A percentile compares a stretch with the other conserved stretches of the same genome.
These are phyloP conservation scores for Nicotiana tabacum DNA, from an alignment of 257 asterid species.

Conservation along the genomic window DNA sequence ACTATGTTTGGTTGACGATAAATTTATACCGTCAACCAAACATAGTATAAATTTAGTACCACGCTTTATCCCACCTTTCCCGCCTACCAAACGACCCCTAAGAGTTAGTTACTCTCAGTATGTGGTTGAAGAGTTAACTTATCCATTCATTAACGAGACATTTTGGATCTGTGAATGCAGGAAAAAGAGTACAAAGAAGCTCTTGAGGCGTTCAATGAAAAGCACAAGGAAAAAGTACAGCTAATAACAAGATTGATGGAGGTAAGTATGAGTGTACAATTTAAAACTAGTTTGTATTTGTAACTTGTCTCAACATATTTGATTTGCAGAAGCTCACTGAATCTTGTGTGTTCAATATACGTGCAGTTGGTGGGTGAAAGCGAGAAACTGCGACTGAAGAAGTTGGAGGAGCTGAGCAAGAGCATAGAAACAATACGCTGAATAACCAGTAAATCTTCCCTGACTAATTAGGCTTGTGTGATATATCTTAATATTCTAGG, in stretches of 20 bases:
- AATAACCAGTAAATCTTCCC: conserved; percentile 23
- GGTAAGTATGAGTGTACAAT: conserved; percentile 40
- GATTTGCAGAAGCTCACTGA: not conserved
- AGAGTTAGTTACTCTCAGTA: not conserved
- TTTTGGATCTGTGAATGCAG: conserved; percentile 26
- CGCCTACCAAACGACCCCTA: not conserved
- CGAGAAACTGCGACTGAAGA: conserved; percentile 85
- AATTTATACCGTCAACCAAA: too few relatives aligned
- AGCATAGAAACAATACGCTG: conserved; percentile 70
- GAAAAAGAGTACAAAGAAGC: conserved; percentile 97
- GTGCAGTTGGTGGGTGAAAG: conserved; percentile 89
- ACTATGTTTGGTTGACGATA: too few relatives aligned
- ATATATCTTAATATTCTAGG: conserved; percentile 46
- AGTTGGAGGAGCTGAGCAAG: conserved; percentile 99
- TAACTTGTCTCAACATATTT: not conserved
- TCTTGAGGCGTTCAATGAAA: conserved; percentile 90
- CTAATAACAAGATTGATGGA: conserved; percentile 92
- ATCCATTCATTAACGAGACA: not conserved
- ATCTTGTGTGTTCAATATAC: not conserved
- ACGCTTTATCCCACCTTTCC: too few relatives aligned
- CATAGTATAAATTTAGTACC: too few relatives aligned
- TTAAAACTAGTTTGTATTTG: not conserved
- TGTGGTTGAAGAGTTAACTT: not conserved
- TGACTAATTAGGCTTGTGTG: conserved; percentile 60
- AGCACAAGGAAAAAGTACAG: conserved; percentile 95